Evolutionary conservation across 495 filamentous ascomycete species (phyloP).

Genomic region (Lichenothelia convexa): DNA sequence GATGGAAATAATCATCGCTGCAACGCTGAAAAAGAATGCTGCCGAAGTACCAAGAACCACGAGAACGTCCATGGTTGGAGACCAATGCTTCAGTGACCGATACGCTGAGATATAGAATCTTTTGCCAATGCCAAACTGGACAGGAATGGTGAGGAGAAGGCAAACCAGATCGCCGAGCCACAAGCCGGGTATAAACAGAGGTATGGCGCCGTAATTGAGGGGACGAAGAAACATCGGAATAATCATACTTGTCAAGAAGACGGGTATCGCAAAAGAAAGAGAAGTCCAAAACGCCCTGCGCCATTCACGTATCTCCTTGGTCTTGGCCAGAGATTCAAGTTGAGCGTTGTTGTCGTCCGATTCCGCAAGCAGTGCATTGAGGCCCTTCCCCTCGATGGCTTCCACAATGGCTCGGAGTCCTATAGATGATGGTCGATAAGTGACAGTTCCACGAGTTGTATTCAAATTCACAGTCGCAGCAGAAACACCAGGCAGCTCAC

Average conservation of each 20-base stretch:
- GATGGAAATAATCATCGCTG: constrained; percentile 72
- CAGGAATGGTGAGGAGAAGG: constrained; percentile 64
- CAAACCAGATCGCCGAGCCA: constrained; percentile 79
- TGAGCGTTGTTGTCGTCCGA: constrained; percentile 93
- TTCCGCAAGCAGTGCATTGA: constrained; percentile 79
- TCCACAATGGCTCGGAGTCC: constrained; percentile 74
- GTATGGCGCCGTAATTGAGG: constrained; percentile 53
- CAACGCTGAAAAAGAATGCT: constrained; percentile 93
- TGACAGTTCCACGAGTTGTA: constrained; percentile 48
- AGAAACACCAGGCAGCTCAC: constrained; percentile 46
- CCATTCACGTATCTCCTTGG: constrained; percentile 91
- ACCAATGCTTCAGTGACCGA: constrained; percentile 71
- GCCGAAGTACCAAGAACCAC: constrained; percentile 87
- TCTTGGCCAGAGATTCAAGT: constrained; percentile 87
- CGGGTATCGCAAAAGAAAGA: constrained; percentile 65
- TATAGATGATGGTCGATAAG: constrained; percentile 47
- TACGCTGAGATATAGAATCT: constrained; percentile 85
- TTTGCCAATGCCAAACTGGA: constrained; percentile 91
- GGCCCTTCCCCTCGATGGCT: constrained; percentile 56
- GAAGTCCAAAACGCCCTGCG: constrained; percentile 57
- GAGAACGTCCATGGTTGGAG: constrained; percentile 95
- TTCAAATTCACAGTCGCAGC: constrained; percentile 52
- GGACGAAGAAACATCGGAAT: constrained; percentile 31
- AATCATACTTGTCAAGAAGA: constrained; percentile 85
- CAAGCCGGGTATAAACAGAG: constrained; percentile 45